Evolutionary conservation across 129 eudicot species (phyloP), one percentile per base, ranked within the genome.

Genomic region (Solidago caesia): DNA sequence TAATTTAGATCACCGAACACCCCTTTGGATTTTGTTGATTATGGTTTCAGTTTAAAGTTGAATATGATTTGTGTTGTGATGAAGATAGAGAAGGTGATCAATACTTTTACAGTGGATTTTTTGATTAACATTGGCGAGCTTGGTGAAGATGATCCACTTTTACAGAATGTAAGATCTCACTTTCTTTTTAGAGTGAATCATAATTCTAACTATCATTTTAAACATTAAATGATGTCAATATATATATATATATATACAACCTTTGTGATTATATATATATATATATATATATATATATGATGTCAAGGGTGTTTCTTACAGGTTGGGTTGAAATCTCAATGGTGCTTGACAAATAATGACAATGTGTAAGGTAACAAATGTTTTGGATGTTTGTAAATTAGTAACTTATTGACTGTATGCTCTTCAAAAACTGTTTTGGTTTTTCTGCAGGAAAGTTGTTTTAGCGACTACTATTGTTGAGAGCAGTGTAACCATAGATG

Each of bases 321-420:
- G 99, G 99, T n/a, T 94, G 99, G 99, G 99, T 91, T 82, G 99
- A 94, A 63, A 94, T 94, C 65, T 91, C 99, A 61, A 94, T 91
- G 89, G 77, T 94, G 74, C 85, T 80, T 69, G 97, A 90, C 64
- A 87, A 71, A n/a, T n/a, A n/a, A n/a, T n/a, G n/a, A n/a, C n/a
- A n/a, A n/a, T 77, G 59, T 94, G 48, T 88, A 87, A 76, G 81
- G 87, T 12, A 85, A 88, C 77, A 82, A 56, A 11, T 55, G 9
- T 56, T 44, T 53, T 44, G 56, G 26, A 13, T 27, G 15, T 43
- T 21, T n/a, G 47, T 43, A 21, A 78, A 55, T 14, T 16, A 64
- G 14, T 61, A 55, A 42, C 25, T 78, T 41, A 33, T 73, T 73
- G 14, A 64, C 64, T 43, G 44, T 55, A 45, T 41, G 60, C 26